phyloP scores from a whole-genome alignment of 345 rosid species.

The Populus alba region DNA sequence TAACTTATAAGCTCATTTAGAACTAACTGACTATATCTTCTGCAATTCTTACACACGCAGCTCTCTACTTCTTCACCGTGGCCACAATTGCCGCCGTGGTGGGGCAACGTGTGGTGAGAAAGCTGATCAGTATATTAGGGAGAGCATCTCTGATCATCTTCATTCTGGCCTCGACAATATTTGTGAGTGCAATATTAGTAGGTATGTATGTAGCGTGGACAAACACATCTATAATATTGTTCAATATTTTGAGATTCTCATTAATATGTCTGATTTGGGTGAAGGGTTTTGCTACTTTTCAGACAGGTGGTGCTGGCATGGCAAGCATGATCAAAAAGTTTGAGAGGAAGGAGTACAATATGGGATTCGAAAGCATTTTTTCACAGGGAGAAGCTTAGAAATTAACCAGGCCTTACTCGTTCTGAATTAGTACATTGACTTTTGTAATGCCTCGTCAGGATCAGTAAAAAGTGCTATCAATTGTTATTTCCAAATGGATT shows the following conservation, averaged over 20 bases:
- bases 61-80: slow-evolving; percentile 25
- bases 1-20: not conserved
- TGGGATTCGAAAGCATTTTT: slow-evolving; percentile 22
- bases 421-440: too few relatives aligned
- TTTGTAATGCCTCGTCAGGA: too few relatives aligned
- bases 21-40: too few relatives aligned
- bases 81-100: slow-evolving; percentile 19
- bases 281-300: not conserved
- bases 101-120: slow-evolving; percentile 23
- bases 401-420: not conserved
- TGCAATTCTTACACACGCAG: slow-evolving; percentile 2
- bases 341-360: slow-evolving; percentile 17
- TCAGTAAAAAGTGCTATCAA: too few relatives aligned
- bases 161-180: slow-evolving; percentile 20
- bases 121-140: slow-evolving; percentile 16
- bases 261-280: too few relatives aligned
- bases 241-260: not conserved
- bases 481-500: too few relatives aligned
- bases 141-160: slow-evolving; percentile 30
- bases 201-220: not conserved
- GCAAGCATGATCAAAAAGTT: slow-evolving; percentile 13
- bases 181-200: slow-evolving; percentile 20
- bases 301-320: slow-evolving; percentile 24
- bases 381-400: not conserved
- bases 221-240: too few relatives aligned